These are phyloP conservation scores for Pterothamnion heteromorphum DNA, from an alignment of 31 red algal genomes.

Conservation along the genomic window DNA sequence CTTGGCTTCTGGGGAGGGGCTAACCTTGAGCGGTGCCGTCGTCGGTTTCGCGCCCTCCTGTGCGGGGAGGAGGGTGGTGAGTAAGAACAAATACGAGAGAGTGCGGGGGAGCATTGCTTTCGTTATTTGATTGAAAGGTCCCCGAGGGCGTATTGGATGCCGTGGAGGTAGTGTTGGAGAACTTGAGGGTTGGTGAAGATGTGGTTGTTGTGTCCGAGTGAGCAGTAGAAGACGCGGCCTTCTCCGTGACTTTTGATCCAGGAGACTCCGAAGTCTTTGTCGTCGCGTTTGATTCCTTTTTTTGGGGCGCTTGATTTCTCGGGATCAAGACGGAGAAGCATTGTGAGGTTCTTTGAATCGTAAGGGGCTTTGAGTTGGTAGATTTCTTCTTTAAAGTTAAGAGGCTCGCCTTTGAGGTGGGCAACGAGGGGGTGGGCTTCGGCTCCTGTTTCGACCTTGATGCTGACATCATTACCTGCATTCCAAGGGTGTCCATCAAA, in stretches of 20 bases:
- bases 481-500: neutral
- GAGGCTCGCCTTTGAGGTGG: neutral
- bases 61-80: too few relatives aligned
- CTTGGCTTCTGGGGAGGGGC: too few relatives aligned
- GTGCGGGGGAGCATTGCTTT: too few relatives aligned
- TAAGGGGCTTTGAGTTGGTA: conserved; percentile 1
- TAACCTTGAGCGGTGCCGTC: too few relatives aligned
- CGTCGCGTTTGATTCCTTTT: neutral
- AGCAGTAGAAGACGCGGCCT: neutral
- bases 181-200: neutral
- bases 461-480: neutral
- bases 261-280: neutral
- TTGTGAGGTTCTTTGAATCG: neutral
- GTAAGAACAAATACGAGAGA: too few relatives aligned
- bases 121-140: neutral
- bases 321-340: neutral
- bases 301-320: neutral
- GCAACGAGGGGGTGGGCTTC: neutral
- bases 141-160: neutral
- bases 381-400: neutral
- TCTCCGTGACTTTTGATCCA: neutral
- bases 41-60: too few relatives aligned
- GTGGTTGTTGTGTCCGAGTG: neutral
- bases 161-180: neutral
- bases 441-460: neutral